Percentiles rank a stretch among this genome's conserved stretches.
Evolutionary conservation across 2,329 filamentous ascomycete genomes (phyloP).

Genomic region (Cytospora schulzeri): DNA sequence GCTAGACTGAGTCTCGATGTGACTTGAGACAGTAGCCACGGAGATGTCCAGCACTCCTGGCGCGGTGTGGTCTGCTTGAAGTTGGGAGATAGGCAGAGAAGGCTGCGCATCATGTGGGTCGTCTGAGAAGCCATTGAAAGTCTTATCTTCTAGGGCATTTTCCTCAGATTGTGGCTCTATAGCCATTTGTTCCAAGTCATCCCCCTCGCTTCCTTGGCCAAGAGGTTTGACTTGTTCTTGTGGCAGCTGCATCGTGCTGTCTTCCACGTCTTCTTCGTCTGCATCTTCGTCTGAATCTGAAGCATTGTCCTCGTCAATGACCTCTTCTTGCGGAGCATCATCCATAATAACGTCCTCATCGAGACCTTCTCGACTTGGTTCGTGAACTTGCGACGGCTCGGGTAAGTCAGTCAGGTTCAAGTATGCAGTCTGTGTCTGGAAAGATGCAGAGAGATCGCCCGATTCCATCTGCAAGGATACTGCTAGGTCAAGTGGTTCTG

Average conservation of each 20-base stretch:
- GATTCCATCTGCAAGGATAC: constrained; percentile 8
- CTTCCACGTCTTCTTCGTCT: constrained; percentile 1
- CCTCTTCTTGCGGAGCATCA: background rate
- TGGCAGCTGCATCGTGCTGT: background rate
- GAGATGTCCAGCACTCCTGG: constrained; percentile 8
- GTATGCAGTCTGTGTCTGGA: constrained; percentile 8
- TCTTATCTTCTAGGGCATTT: background rate
- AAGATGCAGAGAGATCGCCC: constrained; percentile 5
- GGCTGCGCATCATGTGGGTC: constrained; percentile 12
- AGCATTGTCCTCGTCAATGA: background rate
- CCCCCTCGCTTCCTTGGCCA: background rate
- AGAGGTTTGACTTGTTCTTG: background rate
- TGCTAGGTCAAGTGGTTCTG: constrained; percentile 3
- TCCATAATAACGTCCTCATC: constrained; percentile 5
- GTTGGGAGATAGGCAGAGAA: constrained; percentile 11
- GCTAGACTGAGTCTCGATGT: constrained; percentile 11
- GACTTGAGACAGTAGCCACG: constrained; percentile 13
- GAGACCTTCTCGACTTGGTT: background rate
- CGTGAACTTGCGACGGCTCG: background rate
- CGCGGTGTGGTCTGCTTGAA: background rate
- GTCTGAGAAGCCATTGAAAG: background rate
- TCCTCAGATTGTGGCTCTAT: background rate
- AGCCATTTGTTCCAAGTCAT: background rate
- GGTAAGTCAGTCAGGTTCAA: background rate
- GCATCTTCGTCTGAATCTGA: constrained; percentile 1